Evolutionary conservation across 768 basidiomycete species (phyloP), one percentile per base, ranked within the genome.

Genomic region (Rhodotorula diobovata): DNA sequence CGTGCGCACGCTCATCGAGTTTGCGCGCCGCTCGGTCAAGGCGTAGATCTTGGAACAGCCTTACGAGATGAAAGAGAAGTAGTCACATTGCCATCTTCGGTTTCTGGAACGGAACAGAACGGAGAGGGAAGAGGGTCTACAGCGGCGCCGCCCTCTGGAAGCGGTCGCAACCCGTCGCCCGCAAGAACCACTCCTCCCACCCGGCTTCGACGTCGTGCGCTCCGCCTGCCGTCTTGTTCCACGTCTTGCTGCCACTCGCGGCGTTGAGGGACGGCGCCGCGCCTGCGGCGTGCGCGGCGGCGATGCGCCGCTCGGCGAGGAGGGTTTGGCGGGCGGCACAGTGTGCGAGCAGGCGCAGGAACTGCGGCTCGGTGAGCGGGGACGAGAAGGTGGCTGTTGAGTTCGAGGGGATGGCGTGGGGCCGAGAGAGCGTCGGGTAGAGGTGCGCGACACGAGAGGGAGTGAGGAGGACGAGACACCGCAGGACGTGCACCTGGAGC

Each of bases 101-200:
- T n/a, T n/a, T n/a, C n/a, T n/a, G n/a, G n/a, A n/a, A n/a, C n/a
- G n/a, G n/a, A n/a, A 56, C 53, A 54, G 20, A 6, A 32, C 16
- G 32, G 53, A 11, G 16, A 23, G 15, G 18, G 53, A 14, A 32
- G 30, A 82, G 81, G 0, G 84, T 85, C 2, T 91, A 91, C 9
- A 61, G 45, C 55, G 34, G 53, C 2, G 41, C 43, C 34, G 66
- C 70, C 23, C 71, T 34, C 32, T 72, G 67, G 56, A 72, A 71
- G 16, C 66, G 35, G 37, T 74, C 66, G 55, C 69, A 74, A 1
- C 73, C 67, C 0, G 57, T 60, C 35, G 35, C 10, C 28, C 63
- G 45, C 12, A 71, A 23, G 37, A 62, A 61, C 59, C 54, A 68
- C 50, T 71, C 69, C 54, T 74, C 73, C 69, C 73, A 71, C 45